phyloP scores from a whole-genome alignment of 2,329 filamentous ascomycete genomes.

The Trichoderma hamatum region DNA sequence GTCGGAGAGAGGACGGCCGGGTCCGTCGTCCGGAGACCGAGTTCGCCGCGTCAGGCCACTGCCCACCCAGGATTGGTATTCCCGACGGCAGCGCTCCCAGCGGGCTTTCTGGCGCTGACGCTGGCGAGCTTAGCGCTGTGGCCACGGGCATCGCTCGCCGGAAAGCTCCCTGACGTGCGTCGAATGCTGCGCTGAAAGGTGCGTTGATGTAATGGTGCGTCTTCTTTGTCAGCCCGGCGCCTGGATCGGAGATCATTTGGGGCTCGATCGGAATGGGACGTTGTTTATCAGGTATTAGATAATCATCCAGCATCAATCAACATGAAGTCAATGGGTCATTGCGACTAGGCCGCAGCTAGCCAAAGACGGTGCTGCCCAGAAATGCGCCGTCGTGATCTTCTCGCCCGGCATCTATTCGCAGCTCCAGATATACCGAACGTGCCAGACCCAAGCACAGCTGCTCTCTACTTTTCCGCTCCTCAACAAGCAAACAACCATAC shows the following conservation, averaged over 20 bases:
- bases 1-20: conserved; percentile 6
- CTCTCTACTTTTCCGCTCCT: background rate
- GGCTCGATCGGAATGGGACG: background rate
- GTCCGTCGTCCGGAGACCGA: conserved; percentile 25
- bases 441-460: background rate
- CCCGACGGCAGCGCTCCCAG: background rate
- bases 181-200: background rate
- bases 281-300: conserved; percentile 5
- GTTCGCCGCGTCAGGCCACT: conserved; percentile 23
- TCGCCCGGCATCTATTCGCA: background rate
- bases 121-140: background rate
- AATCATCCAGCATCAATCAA: background rate
- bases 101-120: too few species aligned
- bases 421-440: background rate
- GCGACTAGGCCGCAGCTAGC: background rate
- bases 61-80: background rate
- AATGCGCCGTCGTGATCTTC: background rate
- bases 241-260: conserved; percentile 1
- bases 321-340: background rate
- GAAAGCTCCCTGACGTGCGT: background rate
- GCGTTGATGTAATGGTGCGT: conserved; percentile 12
- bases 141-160: background rate
- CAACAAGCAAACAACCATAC: background rate
- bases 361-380: background rate
- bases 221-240: conserved; percentile 15